Percentiles rank a stretch among this genome's conserved stretches.
These are phyloP conservation scores for Domatiomyces catenatus DNA, from an alignment of 2,329 filamentous ascomycete genomes.

Conservation along the genomic window DNA sequence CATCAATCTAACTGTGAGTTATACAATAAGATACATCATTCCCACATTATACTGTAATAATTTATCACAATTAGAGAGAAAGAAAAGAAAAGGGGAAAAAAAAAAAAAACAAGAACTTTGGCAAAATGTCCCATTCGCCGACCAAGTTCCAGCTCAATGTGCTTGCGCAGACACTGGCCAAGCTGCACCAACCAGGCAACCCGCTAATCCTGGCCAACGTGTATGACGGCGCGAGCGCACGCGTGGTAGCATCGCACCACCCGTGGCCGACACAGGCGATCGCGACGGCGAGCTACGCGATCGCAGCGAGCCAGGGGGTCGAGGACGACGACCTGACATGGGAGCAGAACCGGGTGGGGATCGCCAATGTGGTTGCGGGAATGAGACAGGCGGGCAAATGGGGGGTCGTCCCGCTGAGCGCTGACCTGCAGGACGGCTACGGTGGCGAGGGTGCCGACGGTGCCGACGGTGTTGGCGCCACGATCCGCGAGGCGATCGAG, in stretches of 20 bases:
- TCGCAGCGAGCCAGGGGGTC: slow-evolving; percentile 33
- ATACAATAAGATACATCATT: no score
- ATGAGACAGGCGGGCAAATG: slow-evolving; percentile 20
- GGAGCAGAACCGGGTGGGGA: slow-evolving; percentile 35
- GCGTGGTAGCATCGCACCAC: slow-evolving; percentile 24
- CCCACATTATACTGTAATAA: no score
- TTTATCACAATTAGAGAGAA: no score
- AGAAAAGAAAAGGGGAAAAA: no score
- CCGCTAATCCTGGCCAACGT: slow-evolving; percentile 42
- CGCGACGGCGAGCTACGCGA: slow-evolving; percentile 37
- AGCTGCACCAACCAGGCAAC: slow-evolving; percentile 36
- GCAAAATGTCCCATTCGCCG: no score
- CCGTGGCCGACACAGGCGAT: slow-evolving; percentile 30
- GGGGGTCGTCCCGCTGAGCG: slow-evolving; percentile 31
- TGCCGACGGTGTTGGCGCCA: slow-evolving; percentile 31
- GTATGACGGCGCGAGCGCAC: slow-evolving; percentile 38
- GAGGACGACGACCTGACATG: slow-evolving; percentile 36
- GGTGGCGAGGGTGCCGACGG: no score
- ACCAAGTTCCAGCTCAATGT: background rate
- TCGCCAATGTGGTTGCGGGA: slow-evolving; percentile 30
- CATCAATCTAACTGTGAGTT: no score
- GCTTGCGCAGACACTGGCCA: slow-evolving; percentile 22
- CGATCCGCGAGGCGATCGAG: slow-evolving; percentile 33
- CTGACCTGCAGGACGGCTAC: slow-evolving; percentile 48
- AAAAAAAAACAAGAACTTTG: no score